Conservation (phyloP, 192 early-diverging fungal genomes). For the Thoreauomyces humboldtii region DNA sequence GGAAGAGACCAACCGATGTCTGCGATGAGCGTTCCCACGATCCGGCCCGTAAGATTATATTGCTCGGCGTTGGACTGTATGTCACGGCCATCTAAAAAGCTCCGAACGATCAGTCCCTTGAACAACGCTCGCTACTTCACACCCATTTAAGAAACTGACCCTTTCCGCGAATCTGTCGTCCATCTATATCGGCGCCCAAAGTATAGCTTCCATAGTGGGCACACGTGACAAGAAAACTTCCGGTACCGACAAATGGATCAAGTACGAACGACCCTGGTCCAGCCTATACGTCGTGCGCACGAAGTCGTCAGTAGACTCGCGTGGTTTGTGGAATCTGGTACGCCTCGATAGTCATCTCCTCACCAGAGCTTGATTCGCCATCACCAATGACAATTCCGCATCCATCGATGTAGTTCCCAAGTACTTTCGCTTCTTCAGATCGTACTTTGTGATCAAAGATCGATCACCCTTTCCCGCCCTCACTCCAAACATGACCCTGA, state of each 20-base stretch:
- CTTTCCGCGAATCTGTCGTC: constrained; percentile 93
- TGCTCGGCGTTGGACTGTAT: constrained; percentile 75
- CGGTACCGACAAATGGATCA: constrained; percentile 98
- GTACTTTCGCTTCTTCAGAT: constrained; percentile 93
- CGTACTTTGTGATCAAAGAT: constrained; percentile 74
- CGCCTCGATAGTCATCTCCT: too few species aligned
- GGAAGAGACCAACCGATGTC: constrained; percentile 77
- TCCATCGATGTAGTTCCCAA: constrained; percentile 98
- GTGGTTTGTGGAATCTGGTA: background rate
- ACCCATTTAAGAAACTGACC: constrained; percentile 40
- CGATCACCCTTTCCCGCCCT: constrained; percentile 71
- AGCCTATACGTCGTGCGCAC: too few species aligned
- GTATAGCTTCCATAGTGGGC: constrained; percentile 91
- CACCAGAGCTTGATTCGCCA: constrained; percentile 92
- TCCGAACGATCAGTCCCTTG: too few species aligned
- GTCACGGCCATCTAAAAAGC: constrained; percentile 18
- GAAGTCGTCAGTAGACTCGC: background rate
- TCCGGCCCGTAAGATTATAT: constrained; percentile 68
- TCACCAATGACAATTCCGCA: constrained; percentile 92
- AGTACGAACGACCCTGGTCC: constrained; percentile 74
- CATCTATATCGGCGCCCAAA: constrained; percentile 95
- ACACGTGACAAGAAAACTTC: constrained; percentile 86
- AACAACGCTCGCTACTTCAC: too few species aligned
- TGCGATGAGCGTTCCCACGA: constrained; percentile 80
- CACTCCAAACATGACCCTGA: constrained; percentile 34